Evolutionary conservation across 805 yeast genomes (phyloP).

Genomic region (Kodamaea kaohsiungensis): DNA sequence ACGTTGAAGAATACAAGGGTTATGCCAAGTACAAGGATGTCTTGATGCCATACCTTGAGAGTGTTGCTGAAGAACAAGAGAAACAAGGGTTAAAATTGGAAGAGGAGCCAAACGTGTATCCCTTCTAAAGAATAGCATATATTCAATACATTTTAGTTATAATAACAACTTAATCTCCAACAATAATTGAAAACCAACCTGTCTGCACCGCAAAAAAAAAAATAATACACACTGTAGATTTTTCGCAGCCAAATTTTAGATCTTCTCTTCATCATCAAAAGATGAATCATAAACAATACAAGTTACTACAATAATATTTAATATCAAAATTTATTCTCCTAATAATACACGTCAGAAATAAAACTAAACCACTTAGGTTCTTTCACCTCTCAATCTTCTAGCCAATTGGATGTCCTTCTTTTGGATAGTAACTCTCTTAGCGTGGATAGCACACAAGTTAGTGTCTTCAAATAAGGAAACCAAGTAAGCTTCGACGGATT

Average conservation of each 20-base stretch:
- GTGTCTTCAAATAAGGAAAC: slow-evolving; percentile 97
- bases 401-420: slow-evolving; percentile 98
- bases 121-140: slow-evolving; percentile 29
- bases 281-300: too few relatives aligned
- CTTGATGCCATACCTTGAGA: slow-evolving; percentile 54
- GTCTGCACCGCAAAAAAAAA: neutral
- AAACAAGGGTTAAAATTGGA: slow-evolving; percentile 38
- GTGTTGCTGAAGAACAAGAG: slow-evolving; percentile 51
- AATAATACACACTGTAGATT: neutral
- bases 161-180: too few relatives aligned
- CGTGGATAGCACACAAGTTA: slow-evolving; percentile 97
- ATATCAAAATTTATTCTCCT: slow-evolving; percentile 5
- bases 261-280: too few relatives aligned
- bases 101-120: slow-evolving; percentile 44
- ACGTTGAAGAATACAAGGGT: slow-evolving; percentile 63
- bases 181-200: too few relatives aligned
- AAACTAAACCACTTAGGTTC: slow-evolving; percentile 52
- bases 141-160: neutral
- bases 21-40: slow-evolving; percentile 53
- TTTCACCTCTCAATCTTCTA: slow-evolving; percentile 96
- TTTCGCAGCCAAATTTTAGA: too few relatives aligned
- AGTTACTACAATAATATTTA: neutral
- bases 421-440: slow-evolving; percentile 98
- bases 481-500: slow-evolving; percentile 86
- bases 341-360: slow-evolving; percentile 14